phyloP scores from a whole-genome alignment of 495 filamentous ascomycete species.

The Lophiotrema nucula region DNA sequence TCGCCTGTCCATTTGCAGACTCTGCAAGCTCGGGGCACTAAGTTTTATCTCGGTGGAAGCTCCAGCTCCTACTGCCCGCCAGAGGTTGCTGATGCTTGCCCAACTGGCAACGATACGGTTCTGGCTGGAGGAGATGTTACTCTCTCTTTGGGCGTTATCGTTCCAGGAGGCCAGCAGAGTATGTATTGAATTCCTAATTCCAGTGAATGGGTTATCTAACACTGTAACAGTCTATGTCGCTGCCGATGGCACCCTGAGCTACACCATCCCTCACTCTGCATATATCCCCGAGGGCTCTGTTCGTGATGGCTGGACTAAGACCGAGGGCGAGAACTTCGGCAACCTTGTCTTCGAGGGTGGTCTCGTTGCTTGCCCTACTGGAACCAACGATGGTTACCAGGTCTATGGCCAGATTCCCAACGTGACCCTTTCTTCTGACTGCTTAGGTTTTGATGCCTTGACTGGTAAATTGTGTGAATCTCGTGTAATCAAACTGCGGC shows the following conservation, averaged over 20 bases:
- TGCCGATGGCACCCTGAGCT: conserved; percentile 55
- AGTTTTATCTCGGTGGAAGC: conserved; percentile 23
- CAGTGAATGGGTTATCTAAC: too few relatives aligned
- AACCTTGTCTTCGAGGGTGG: conserved; percentile 17
- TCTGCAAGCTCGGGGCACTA: conserved; percentile 19
- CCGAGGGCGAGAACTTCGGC: conserved; percentile 23
- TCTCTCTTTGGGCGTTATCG: conserved; percentile 49
- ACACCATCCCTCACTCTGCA: conserved; percentile 61
- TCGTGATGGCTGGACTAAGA: conserved; percentile 26
- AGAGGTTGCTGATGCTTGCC: conserved; percentile 10
- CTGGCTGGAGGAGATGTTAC: conserved; percentile 42
- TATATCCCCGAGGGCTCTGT: conserved; percentile 55
- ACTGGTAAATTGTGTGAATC: conserved; percentile 27
- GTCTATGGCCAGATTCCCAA: conserved; percentile 26
- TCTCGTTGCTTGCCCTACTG: conserved; percentile 30
- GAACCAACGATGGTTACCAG: conserved; percentile 20
- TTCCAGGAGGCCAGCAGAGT: conserved; percentile 62
- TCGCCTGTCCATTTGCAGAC: conserved; percentile 17
- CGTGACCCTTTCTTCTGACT: conserved; percentile 1
- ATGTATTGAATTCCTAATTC: neutral
- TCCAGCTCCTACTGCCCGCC: conserved; percentile 23
- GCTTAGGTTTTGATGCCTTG: conserved; percentile 30
- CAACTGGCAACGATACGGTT: conserved; percentile 45
- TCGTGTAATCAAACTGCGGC: too few relatives aligned
- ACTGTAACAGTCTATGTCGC: conserved; percentile 52